These are phyloP conservation scores for Fusarium sp. DNA, from an alignment of 2,329 filamentous ascomycete genomes.

Conservation along the genomic window DNA sequence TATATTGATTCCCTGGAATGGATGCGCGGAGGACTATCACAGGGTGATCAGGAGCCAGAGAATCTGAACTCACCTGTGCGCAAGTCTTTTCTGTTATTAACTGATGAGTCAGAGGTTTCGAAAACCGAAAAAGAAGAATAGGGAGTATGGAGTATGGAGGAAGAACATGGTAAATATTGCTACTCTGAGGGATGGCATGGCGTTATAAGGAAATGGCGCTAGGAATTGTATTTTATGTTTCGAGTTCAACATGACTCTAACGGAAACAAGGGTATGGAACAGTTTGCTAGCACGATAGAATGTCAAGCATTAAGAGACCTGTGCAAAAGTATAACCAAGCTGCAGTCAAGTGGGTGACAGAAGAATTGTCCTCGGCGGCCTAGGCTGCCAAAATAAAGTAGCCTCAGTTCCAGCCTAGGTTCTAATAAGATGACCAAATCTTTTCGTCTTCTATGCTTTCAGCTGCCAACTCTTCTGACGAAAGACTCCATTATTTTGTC, in stretches of 20 bases:
- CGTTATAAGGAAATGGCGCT: constrained; percentile 31
- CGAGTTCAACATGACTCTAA: constrained; percentile 23
- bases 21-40: constrained; percentile 45
- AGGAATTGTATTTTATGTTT: constrained; percentile 13
- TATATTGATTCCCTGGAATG: constrained; percentile 48
- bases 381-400: background rate
- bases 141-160: background rate
- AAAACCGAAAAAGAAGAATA: background rate
- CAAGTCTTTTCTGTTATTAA: background rate
- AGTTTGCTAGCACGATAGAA: constrained; percentile 35
- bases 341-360: background rate
- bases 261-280: constrained; percentile 22
- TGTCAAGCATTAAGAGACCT: background rate
- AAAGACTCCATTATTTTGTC: background rate
- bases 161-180: background rate
- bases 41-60: constrained; percentile 12
- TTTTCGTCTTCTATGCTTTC: background rate
- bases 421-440: accelerated
- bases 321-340: background rate
- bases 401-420: accelerated
- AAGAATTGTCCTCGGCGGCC: background rate
- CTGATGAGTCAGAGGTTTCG: background rate
- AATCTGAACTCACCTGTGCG: background rate
- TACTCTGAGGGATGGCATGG: constrained; percentile 3
- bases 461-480: background rate